Evolutionary conservation across 768 basidiomycete species (phyloP).

Genomic region (Xanthoconium purpureum): DNA sequence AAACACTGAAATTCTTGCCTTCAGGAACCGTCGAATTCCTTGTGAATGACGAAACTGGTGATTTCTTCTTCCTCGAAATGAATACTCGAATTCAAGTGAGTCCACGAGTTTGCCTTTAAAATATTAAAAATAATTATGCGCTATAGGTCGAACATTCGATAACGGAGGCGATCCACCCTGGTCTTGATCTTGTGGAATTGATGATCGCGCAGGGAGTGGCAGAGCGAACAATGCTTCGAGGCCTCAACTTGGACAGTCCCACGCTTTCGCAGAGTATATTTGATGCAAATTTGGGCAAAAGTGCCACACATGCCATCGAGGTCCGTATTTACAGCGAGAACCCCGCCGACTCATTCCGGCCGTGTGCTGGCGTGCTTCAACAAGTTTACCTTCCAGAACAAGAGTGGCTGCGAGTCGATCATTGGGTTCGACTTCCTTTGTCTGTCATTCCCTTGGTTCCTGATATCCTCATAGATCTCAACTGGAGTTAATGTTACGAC

Average conservation of each 20-base stretch:
- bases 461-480: conserved; percentile 35
- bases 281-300: conserved; percentile 19
- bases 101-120: not conserved
- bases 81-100: conserved; percentile 61
- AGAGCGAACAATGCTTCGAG: conserved; percentile 25
- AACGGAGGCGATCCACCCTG: conserved; percentile 53
- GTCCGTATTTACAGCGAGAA: conserved; percentile 63
- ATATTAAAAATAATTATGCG: no score
- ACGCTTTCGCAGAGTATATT: conserved; percentile 41
- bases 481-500: conserved; percentile 51
- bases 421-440: conserved; percentile 42
- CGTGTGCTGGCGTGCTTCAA: conserved; percentile 62
- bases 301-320: conserved; percentile 45
- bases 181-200: conserved; percentile 59
- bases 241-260: conserved; percentile 15
- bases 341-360: conserved; percentile 52
- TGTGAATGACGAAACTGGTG: conserved; percentile 48
- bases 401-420: conserved; percentile 60
- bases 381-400: conserved; percentile 40
- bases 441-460: not conserved
- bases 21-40: conserved; percentile 68
- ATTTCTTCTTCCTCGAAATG: conserved; percentile 71
- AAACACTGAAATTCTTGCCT: not conserved
- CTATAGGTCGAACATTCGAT: conserved; percentile 65
- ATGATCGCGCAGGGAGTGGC: conserved; percentile 59